Evolutionary conservation across 176 grass and related monocot genomes (phyloP), one percentile per base, ranked within the genome.

Genomic region (Alopecurus myosuroides): DNA sequence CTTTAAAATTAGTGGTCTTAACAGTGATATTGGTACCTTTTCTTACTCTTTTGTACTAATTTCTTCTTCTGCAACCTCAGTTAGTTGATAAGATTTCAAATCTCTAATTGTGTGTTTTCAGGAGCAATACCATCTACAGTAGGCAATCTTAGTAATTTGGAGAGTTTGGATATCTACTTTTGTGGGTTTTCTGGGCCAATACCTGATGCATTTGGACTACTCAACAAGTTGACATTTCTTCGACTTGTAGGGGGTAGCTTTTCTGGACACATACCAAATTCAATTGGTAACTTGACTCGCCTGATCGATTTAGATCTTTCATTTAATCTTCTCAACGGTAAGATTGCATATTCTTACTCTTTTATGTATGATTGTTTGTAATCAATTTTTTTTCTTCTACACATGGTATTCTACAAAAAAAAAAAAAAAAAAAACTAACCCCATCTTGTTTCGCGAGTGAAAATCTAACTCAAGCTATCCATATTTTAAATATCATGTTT

Each of bases 271-370:
- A 74, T 87, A 76, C 89, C 89, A 23, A 35, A 18, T 80, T 87
- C 84, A 20, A 51, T 87, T 18, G 46, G 0, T 72, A 84, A 87
- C 39, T 74, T 90, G 66, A 87, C 77, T 41, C 77, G 2, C 35
- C 9, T 91, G 71, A 18, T 20, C 35, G 4, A 1, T 2, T 75
- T 91, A 31, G 5, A 57, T 9, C 79, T 90, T 30, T 46, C 25
- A 25, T 0, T 0, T 0, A 87, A 77, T 80, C 4, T 13, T 70
- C 44, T 87, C 19, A 81, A 0, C 0, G 81, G 81, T 60, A 72
- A 41, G 48, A 13, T 61, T 29, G 44, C 15, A 9, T 46, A 46
- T 46, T 0, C 15, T 46, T 14, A 46, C 15, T 46, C 11, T 46
- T 46, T 46, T 46, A 14, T 12, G 44, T 12, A 9, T 46, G 13